Percentiles rank a stretch among this genome's conserved stretches.
These are phyloP conservation scores for Gastrodia elata DNA, from an alignment of 106 monocot species.

Conservation along the genomic window DNA sequence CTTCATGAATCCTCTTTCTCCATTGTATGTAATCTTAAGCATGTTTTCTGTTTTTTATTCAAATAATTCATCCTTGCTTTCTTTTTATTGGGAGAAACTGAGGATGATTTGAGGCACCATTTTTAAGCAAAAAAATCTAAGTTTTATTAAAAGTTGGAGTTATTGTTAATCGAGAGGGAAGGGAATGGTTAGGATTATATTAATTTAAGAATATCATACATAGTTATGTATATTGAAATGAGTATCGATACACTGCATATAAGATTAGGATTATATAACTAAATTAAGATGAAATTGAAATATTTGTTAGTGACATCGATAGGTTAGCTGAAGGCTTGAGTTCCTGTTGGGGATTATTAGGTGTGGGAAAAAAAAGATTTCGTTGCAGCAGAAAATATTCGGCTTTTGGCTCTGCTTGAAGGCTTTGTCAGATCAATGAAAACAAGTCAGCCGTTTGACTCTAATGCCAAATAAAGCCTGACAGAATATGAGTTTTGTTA, in stretches of 20 bases:
- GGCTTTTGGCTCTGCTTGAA: background rate
- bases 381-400: conserved; percentile 1
- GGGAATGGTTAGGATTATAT: too few species aligned
- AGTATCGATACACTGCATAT: too few species aligned
- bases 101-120: background rate
- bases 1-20: background rate
- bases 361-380: background rate
- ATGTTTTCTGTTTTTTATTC: background rate
- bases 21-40: background rate
- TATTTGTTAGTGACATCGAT: too few species aligned
- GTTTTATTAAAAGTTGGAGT: too few species aligned
- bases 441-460: background rate
- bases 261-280: background rate
- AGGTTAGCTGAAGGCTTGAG: too few species aligned
- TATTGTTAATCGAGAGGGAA: too few species aligned
- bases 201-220: too few species aligned
- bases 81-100: background rate
- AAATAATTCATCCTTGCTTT: background rate
- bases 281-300: background rate
- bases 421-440: background rate
- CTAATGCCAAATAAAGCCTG: background rate
- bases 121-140: too few species aligned
- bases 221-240: too few species aligned
- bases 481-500: too few species aligned
- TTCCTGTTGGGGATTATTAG: too few species aligned